Conservation (phyloP, 768 basidiomycete genomes). For the Russula brevipes region DNA sequence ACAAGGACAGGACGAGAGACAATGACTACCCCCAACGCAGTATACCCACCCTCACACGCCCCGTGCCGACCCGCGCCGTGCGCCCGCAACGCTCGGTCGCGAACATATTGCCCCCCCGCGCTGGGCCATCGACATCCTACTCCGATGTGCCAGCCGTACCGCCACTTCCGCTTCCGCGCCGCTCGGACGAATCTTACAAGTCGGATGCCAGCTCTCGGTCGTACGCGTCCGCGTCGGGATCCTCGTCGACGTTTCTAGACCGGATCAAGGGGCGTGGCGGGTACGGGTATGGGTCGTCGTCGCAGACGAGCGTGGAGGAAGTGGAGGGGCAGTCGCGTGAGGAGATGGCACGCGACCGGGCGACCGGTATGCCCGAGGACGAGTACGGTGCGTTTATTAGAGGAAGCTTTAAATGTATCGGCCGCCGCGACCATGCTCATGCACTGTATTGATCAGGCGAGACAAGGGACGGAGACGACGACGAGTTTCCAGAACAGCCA, state of each 20-base stretch:
- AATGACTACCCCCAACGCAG: slow-evolving; percentile 19
- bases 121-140: not conserved
- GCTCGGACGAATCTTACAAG: slow-evolving; percentile 8
- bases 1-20: slow-evolving; percentile 12
- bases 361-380: not conserved
- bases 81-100: slow-evolving; percentile 27
- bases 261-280: slow-evolving; percentile 32
- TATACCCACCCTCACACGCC: not conserved
- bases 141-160: slow-evolving; percentile 17
- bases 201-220: slow-evolving; percentile 30
- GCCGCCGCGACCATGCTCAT: slow-evolving; percentile 18
- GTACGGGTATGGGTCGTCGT: slow-evolving; percentile 33
- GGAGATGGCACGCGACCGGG: slow-evolving; percentile 2
- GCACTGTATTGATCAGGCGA: not conserved
- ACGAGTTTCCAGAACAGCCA: slow-evolving; percentile 4
- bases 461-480: slow-evolving; percentile 1
- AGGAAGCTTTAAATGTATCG: not conserved
- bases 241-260: slow-evolving; percentile 36
- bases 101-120: slow-evolving; percentile 18
- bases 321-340: slow-evolving; percentile 26
- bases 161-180: slow-evolving; percentile 22
- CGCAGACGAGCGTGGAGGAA: slow-evolving; percentile 44
- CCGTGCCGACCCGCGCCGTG: slow-evolving; percentile 19
- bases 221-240: slow-evolving; percentile 26
- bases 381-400: slow-evolving; percentile 3